Evolutionary conservation across 495 filamentous ascomycete species (phyloP), one percentile per base, ranked within the genome.

Genomic region (Penicillium ucsense): DNA sequence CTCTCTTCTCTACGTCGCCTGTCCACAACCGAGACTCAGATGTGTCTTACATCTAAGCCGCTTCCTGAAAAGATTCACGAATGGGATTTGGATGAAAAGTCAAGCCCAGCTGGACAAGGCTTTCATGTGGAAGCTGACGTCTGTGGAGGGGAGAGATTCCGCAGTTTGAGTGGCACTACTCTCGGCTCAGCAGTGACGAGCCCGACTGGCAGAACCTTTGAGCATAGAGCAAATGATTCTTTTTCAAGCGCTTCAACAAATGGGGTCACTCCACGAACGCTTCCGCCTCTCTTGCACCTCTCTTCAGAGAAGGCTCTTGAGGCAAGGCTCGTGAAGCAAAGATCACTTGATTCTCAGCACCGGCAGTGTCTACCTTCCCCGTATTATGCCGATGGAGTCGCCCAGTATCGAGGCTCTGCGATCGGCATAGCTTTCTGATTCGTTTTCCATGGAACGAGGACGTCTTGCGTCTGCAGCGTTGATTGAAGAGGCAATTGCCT

Each of bases 131-230:
- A 54, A 12, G 61, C 60, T 20, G 50, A 53, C 28, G 53, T 43
- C 12, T 61, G 65, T 27, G 44, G 43, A 4, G 67, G 63, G 52
- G 62, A 63, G 34, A 63, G 64, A 49, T 57, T 62, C 35, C 70
- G 67, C 35, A 71, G 67, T 2, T 42, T 68, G 32, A 74, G 70
- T 42, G 67, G 68, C 10, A 67, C 66, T 8, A 72, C 70, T 4
- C 46, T 68, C 37, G 56, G 51, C 8, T 67, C 70, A 3, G 54
- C 54, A 8, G 48, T 57, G 4, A 65, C 60, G n/a, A 59, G 50
- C 44, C 46, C 59, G 30, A 57, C 56, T 10, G 51, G 53, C 2
- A 49, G 46, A 9, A 31, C 48, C 0, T 46, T 42, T 12, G 30
- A 38, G 11, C 53, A 61, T 38, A 41, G 50, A 11, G 36, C 60